Base-by-base conservation (phyloP, 2,329 filamentous ascomycete species). In the Trichoderma sp. region DNA sequence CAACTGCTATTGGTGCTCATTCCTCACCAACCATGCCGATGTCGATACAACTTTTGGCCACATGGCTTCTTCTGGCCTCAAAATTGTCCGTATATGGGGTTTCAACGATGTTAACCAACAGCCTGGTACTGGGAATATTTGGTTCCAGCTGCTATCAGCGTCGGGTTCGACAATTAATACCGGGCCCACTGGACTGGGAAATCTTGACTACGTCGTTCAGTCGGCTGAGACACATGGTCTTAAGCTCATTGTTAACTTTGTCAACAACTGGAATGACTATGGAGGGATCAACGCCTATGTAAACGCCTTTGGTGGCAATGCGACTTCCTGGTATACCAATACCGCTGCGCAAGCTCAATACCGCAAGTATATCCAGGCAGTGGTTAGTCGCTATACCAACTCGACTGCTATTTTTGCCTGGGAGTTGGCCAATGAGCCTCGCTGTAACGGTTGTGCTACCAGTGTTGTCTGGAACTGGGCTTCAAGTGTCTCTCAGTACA, bases 221-320 rank as follows among this genome's bases (percentile, higher is more conserved):
- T 81, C 85, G 0, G 89, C 88, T 2, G 87, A 89, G 77, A 80
- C 81, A 54, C 81, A 86, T 66, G 86, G 85, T 5, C 82, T 91
- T 73, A 89, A 89, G 76, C 79, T 91, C 16, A 88, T 91, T 71
- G 85, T 89, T 75, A 85, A 87, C 72, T 87, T 90, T 43, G 86
- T 90, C 56, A 91, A 91, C 77, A 89, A 91, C 78, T 91, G 89
- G 88, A 80, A 81, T 52, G 89, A 91, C 73, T 90, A 89, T 37
- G 89, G 89, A 21, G 89, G 89, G 37, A 91, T 91, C 75, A 80
- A 81, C 16, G 86, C 87, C 11, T 91, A 90, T 74, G 83, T 84
- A 52, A 81, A 77, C 8, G 86, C 85, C 8, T 90, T 88, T 71
- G 87, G 87, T 34, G 86, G 85, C 28, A 79, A 75, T 66, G 80